Base-by-base conservation (phyloP, 2,329 filamentous ascomycete genomes). In the Colletotrichum chrysophilum region DNA sequence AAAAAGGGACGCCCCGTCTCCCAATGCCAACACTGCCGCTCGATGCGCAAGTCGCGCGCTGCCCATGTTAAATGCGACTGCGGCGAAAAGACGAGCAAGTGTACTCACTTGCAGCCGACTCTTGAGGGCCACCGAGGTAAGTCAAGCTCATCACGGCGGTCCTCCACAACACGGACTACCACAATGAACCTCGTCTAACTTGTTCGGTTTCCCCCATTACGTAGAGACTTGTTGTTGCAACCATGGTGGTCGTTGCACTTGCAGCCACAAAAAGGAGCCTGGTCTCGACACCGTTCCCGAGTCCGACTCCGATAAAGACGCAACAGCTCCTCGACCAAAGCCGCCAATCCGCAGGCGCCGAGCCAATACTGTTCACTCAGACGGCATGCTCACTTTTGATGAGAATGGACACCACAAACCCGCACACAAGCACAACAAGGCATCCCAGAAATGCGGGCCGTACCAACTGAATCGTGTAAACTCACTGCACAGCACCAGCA, bases 1-100 rank as follows among this genome's bases (percentile, higher is more conserved):
- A 98, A 98, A 86, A 98, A 98, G 89, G 96, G 96, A 82, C 94
- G 96, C 78, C 97, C 97, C 77, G 96, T 98, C 80, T 98, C 97
- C 81, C 97, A 99, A 93, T 99, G 97, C 87, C 92, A 95, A 80
- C 97, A 99, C 88, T 99, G 97, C 88, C 96, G 97, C 85, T 92
- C 94, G 79, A 94, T 98, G 90, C 96, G 97, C 88, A 98, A 98
- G 90, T 96, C 95, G 85, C 95, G 97, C 81, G 94, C 96, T 75
- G 95, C 96, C 78, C 97, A 98, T 86, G 92, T 97, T 83, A 98
- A 97, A 86, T 99, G 97, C 87, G 96, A 98, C 86, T 99, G 97
- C 86, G 96, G 95, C 84, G 95, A 98, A 86, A 98, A 98, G 90
- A 92, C 93, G 77, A 94, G 94, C 88, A 91, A 91, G 83, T 93